Evolutionary conservation across 1,284 basidiomycete genomes (phyloP).

Genomic region (Waitea zeae): DNA sequence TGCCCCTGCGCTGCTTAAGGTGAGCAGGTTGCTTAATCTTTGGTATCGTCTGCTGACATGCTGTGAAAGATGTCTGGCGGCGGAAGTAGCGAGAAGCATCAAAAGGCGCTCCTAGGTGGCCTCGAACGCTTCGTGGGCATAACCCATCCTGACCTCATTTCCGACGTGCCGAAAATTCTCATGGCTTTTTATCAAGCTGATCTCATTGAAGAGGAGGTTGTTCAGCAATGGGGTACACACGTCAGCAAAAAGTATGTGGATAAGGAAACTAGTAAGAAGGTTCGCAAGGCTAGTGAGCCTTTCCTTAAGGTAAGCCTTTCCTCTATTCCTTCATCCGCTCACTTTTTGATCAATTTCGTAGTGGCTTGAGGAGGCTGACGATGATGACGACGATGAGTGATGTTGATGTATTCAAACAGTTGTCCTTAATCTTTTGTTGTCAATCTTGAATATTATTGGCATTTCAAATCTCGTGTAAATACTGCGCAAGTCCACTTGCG

Average conservation of each 20-base stretch:
- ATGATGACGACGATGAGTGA: slow-evolving; percentile 17
- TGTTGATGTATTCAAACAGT: too few relatives aligned
- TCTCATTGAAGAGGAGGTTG: slow-evolving; percentile 82
- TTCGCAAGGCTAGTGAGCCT: slow-evolving; percentile 88
- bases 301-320: slow-evolving; percentile 58
- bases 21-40: slow-evolving; percentile 16
- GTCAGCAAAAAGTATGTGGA: slow-evolving; percentile 97
- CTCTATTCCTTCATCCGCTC: neutral
- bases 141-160: slow-evolving; percentile 45
- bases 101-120: slow-evolving; percentile 86
- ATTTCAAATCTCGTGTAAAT: too few relatives aligned
- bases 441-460: too few relatives aligned
- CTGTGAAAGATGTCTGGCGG: slow-evolving; percentile 33
- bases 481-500: too few relatives aligned
- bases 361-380: slow-evolving; percentile 32
- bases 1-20: slow-evolving; percentile 68
- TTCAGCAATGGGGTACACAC: slow-evolving; percentile 91
- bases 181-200: slow-evolving; percentile 94
- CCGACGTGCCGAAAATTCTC: slow-evolving; percentile 75
- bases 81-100: slow-evolving; percentile 88
- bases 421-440: too few relatives aligned
- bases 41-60: slow-evolving; percentile 4
- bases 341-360: slow-evolving; percentile 12
- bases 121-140: slow-evolving; percentile 73
- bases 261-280: slow-evolving; percentile 90